A percentile compares a stretch with the other conserved stretches of the same genome.
phyloP scores from a whole-genome alignment of 2,329 filamentous ascomycete species.

The Penicillium sp. region DNA sequence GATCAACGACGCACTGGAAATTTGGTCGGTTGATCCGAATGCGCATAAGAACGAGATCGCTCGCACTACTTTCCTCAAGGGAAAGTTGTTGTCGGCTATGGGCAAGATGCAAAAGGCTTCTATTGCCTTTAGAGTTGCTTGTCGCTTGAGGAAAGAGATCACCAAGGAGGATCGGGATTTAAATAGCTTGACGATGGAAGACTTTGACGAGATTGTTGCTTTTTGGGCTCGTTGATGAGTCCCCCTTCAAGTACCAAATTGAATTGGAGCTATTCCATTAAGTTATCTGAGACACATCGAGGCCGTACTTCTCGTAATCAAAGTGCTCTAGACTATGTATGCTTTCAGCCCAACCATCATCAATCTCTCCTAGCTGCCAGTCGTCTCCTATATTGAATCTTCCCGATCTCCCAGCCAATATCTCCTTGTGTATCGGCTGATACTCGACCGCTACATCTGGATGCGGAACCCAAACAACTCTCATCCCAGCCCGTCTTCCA shows the following conservation, averaged over 20 bases:
- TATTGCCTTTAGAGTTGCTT: conserved; percentile 15
- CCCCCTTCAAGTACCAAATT: not conserved
- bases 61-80: conserved; percentile 24
- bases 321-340: conserved; percentile 40
- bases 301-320: conserved; percentile 39
- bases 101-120: conserved; percentile 19
- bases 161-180: conserved; percentile 18
- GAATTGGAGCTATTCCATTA: not conserved
- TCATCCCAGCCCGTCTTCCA: conserved; percentile 34
- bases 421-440: conserved; percentile 22
- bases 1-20: conserved; percentile 16
- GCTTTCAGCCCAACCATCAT: conserved; percentile 41
- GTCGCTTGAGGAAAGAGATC: conserved; percentile 22
- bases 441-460: conserved; percentile 36
- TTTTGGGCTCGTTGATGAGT: conserved; percentile 9
- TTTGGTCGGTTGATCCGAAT: conserved; percentile 11
- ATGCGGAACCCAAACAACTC: conserved; percentile 37
- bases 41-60: conserved; percentile 22
- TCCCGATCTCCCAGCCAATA: conserved; percentile 25
- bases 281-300: conserved; percentile 10
- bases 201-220: conserved; percentile 24
- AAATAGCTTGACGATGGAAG: conserved; percentile 14
- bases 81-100: conserved; percentile 13
- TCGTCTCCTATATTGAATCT: conserved; percentile 30
- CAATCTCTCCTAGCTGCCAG: conserved; percentile 34